Evolutionary conservation across 1,139 yeast genomes (phyloP).

Genomic region (Diutina mesorugosa): DNA sequence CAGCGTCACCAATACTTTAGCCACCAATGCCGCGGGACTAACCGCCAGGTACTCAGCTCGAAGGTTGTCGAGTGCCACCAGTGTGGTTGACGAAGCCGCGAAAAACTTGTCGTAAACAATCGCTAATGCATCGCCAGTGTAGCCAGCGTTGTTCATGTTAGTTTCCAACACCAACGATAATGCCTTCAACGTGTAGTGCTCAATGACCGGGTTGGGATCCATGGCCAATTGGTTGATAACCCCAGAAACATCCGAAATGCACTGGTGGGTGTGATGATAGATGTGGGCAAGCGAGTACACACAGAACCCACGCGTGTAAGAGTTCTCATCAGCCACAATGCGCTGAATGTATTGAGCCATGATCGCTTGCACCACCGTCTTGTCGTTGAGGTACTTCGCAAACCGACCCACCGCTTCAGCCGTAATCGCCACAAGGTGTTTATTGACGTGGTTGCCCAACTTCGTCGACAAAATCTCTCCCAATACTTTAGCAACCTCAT

Average conservation of each 20-base stretch:
- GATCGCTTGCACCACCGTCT: constrained; percentile 27
- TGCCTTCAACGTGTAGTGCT: neutral
- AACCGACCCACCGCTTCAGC: constrained; percentile 51
- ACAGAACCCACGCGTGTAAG: constrained; percentile 53
- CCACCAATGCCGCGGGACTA: neutral
- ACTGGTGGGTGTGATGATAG: constrained; percentile 25
- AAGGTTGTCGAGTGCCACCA: neutral
- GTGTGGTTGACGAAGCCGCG: neutral
- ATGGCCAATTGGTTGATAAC: constrained; percentile 47
- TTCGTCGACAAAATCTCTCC: constrained; percentile 40
- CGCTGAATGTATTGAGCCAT: constrained; percentile 44
- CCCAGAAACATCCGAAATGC: constrained; percentile 5
- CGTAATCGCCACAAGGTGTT: constrained; percentile 34
- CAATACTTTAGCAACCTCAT: constrained; percentile 34
- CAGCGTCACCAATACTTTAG: neutral
- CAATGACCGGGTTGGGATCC: constrained; percentile 78
- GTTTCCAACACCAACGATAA: neutral
- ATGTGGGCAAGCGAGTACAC: constrained; percentile 50
- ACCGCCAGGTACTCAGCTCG: neutral
- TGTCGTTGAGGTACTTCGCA: constrained; percentile 33
- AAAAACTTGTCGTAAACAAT: neutral
- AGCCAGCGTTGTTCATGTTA: neutral
- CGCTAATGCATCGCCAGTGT: neutral
- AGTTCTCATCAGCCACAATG: constrained; percentile 44
- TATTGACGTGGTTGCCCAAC: constrained; percentile 10